Percentiles rank a stretch among this genome's conserved stretches.
Conservation (phyloP, 2,329 filamentous ascomycete genomes). For the Monosporascus ibericus region DNA sequence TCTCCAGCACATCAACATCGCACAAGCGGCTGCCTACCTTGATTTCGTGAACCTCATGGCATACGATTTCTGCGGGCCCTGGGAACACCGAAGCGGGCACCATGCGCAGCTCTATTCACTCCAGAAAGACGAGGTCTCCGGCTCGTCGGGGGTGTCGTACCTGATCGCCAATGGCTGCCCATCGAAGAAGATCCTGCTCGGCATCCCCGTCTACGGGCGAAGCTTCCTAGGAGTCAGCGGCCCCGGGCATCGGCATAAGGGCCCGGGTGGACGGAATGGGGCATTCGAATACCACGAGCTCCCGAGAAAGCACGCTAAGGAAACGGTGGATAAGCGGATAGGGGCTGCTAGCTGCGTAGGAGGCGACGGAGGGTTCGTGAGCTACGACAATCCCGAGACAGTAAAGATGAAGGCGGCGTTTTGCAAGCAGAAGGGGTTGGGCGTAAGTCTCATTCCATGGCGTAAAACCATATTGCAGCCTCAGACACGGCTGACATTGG, state of each 20-base stretch:
- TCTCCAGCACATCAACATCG: slow-evolving; percentile 64
- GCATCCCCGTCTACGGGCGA: slow-evolving; percentile 69
- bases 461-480: background rate
- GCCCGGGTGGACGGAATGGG: slow-evolving; percentile 56
- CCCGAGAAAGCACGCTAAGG: slow-evolving; percentile 54
- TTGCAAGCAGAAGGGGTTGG: slow-evolving; percentile 64
- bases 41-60: slow-evolving; percentile 75
- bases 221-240: slow-evolving; percentile 63
- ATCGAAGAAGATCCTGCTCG: slow-evolving; percentile 65
- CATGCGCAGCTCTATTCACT: slow-evolving; percentile 69
- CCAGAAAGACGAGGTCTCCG: slow-evolving; percentile 55
- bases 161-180: slow-evolving; percentile 61
- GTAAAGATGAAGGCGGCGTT: slow-evolving; percentile 70
- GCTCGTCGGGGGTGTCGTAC: slow-evolving; percentile 60
- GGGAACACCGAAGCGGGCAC: slow-evolving; percentile 63
- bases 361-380: slow-evolving; percentile 70
- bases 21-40: slow-evolving; percentile 55
- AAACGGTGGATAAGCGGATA: slow-evolving; percentile 60
- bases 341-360: slow-evolving; percentile 69
- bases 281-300: slow-evolving; percentile 70
- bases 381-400: slow-evolving; percentile 73
- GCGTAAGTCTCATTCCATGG: slow-evolving; percentile 36
- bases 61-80: slow-evolving; percentile 72
- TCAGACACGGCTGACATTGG: background rate
- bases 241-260: slow-evolving; percentile 56